Conservation (phyloP, 139 green algal species). For the Bryopsis sp. region DNA sequence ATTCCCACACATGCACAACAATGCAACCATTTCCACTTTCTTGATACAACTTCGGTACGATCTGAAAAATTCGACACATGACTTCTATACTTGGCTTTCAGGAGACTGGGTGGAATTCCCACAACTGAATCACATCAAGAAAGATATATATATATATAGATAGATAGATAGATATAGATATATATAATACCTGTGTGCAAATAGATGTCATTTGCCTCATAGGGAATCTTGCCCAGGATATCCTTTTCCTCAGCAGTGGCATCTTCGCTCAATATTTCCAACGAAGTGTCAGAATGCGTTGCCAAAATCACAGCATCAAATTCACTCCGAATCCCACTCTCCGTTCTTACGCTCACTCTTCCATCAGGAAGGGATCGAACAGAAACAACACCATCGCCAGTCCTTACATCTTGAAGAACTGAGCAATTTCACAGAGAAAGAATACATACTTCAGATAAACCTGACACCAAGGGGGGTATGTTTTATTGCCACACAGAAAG, state of each 20-base stretch:
- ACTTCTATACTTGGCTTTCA: too few species aligned
- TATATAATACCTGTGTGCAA: slow-evolving; percentile 57
- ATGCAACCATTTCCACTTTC: too few species aligned
- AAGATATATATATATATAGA: too few species aligned
- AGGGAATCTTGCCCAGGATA: slow-evolving; percentile 69
- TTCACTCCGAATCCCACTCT: not conserved
- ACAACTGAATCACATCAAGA: too few species aligned
- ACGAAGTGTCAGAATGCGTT: slow-evolving; percentile 67
- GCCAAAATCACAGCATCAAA: slow-evolving; percentile 83
- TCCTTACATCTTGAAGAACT: slow-evolving; percentile 67
- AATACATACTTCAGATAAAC: too few species aligned
- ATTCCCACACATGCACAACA: too few species aligned
- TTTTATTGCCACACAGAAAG: too few species aligned
- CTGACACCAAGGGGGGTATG: too few species aligned
- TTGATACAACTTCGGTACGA: too few species aligned
- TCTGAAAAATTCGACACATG: too few species aligned
- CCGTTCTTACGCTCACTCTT: slow-evolving; percentile 1
- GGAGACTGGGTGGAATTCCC: too few species aligned
- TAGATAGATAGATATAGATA: not conserved
- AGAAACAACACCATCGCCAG: slow-evolving; percentile 29
- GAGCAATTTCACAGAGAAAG: not conserved
- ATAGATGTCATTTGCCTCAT: slow-evolving; percentile 76
- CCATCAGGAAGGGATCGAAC: slow-evolving; percentile 24
- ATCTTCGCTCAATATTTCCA: slow-evolving; percentile 53
- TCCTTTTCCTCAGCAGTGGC: slow-evolving; percentile 37